Conservation (phyloP, 306 rosid species). For the Medicago lupulina region DNA sequence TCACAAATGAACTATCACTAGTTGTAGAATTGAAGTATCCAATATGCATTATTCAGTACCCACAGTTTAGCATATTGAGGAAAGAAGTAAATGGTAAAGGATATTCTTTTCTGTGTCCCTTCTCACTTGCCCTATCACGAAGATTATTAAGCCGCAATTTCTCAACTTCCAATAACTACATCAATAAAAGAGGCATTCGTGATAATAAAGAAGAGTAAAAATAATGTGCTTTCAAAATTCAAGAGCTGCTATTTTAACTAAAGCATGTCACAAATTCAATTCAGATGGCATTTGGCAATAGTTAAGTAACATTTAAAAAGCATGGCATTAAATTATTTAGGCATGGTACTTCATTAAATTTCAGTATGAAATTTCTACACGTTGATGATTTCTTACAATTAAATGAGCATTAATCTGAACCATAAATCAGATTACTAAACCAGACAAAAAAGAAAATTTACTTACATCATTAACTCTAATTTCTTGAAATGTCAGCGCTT, state of each 20-base stretch:
- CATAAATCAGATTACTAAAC: slow-evolving; percentile 15
- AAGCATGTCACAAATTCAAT: slow-evolving; percentile 7
- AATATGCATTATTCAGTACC: slow-evolving; percentile 10
- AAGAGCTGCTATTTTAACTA: slow-evolving; percentile 25
- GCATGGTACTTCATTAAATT: slow-evolving; percentile 27
- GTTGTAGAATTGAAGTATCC: slow-evolving; percentile 25
- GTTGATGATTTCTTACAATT: slow-evolving; percentile 1
- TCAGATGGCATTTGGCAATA: slow-evolving; percentile 21
- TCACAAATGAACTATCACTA: slow-evolving; percentile 31
- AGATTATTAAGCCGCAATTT: slow-evolving; percentile 70
- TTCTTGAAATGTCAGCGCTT: slow-evolving; percentile 74
- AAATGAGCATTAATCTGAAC: slow-evolving; percentile 30
- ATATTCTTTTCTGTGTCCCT: slow-evolving; percentile 90
- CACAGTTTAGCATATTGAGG: slow-evolving; percentile 4
- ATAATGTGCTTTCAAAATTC: slow-evolving; percentile 17
- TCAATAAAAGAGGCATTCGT: slow-evolving; percentile 34
- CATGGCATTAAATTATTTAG: slow-evolving; percentile 25
- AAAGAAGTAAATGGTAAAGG: slow-evolving; percentile 63
- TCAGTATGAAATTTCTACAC: slow-evolving; percentile 6
- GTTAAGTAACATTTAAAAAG: slow-evolving; percentile 21
- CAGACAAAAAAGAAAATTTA: slow-evolving; percentile 31
- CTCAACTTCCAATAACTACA: slow-evolving; percentile 78
- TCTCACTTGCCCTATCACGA: slow-evolving; percentile 86
- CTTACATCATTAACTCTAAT: slow-evolving; percentile 82
- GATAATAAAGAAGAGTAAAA: slow-evolving; percentile 6